phyloP scores from a whole-genome alignment of 495 filamentous ascomycete genomes.

The Polyplosphaeria fusca region DNA sequence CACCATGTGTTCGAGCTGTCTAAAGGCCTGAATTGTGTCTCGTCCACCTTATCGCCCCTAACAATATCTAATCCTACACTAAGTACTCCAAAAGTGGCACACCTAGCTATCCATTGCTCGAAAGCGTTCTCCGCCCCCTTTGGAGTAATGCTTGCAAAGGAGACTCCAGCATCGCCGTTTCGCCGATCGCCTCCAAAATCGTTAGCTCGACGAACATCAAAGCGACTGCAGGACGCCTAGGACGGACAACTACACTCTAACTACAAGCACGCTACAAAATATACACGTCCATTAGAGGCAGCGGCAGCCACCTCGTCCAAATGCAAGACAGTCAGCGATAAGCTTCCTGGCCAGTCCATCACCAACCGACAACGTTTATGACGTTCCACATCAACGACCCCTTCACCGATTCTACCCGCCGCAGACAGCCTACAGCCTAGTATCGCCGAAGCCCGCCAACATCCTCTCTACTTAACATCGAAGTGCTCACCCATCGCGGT shows the following conservation, averaged over 20 bases:
- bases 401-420: too few species aligned
- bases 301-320: too few species aligned
- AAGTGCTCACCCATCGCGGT: too few species aligned
- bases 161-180: background rate
- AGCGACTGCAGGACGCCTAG: background rate
- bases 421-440: too few species aligned
- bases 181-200: background rate
- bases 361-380: constrained; percentile 6
- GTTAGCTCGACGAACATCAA: background rate
- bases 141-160: background rate
- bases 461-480: too few species aligned
- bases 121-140: background rate
- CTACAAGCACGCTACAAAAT: too few species aligned
- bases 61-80: background rate
- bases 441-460: too few species aligned
- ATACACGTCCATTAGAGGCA: too few species aligned
- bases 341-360: constrained; percentile 10
- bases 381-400: constrained; percentile 8
- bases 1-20: background rate
- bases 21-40: background rate
- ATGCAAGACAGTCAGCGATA: constrained; percentile 1
- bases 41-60: too few species aligned
- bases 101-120: background rate
- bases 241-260: too few species aligned
- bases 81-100: background rate